These are phyloP conservation scores for Tolypocladium ovalisporum DNA, from an alignment of 2,329 filamentous ascomycete species.

Conservation along the genomic window DNA sequence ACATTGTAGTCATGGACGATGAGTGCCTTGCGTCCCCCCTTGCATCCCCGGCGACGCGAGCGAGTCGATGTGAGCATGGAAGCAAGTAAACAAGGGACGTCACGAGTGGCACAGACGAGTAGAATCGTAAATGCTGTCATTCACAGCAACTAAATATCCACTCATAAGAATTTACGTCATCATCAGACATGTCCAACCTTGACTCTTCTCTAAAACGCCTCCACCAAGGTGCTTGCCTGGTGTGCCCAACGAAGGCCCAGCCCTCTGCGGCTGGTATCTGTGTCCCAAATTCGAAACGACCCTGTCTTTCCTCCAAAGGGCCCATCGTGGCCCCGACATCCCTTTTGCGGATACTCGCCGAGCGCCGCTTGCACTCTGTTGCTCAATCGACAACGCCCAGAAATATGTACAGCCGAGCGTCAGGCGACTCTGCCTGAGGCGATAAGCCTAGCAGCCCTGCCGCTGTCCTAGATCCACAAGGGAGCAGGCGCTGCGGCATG, in stretches of 20 bases:
- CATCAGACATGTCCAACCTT: slow-evolving; percentile 5
- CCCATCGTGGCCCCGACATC: background rate
- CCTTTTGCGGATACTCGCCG: background rate
- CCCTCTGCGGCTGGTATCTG: slow-evolving; percentile 4
- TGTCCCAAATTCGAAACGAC: background rate
- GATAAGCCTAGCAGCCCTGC: background rate
- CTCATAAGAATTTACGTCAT: slow-evolving; percentile 16
- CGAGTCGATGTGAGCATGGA: background rate
- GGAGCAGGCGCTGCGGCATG: slow-evolving; percentile 21
- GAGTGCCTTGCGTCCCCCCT: background rate
- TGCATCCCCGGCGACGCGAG: background rate
- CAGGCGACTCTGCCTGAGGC: background rate
- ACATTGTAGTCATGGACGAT: background rate
- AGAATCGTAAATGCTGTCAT: background rate
- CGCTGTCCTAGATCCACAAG: slow-evolving; percentile 37
- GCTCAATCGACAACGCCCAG: slow-evolving; percentile 4
- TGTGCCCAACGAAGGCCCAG: slow-evolving; percentile 1
- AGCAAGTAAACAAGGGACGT: background rate
- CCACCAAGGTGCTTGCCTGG: background rate
- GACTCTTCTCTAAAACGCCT: slow-evolving; percentile 2
- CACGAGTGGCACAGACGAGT: background rate
- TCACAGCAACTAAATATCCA: slow-evolving; percentile 8
- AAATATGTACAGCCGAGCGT: slow-evolving; percentile 22
- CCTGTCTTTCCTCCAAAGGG: background rate
- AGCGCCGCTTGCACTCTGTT: background rate